phyloP scores from a whole-genome alignment of 306 rosid species.

The Sindora glabra region DNA sequence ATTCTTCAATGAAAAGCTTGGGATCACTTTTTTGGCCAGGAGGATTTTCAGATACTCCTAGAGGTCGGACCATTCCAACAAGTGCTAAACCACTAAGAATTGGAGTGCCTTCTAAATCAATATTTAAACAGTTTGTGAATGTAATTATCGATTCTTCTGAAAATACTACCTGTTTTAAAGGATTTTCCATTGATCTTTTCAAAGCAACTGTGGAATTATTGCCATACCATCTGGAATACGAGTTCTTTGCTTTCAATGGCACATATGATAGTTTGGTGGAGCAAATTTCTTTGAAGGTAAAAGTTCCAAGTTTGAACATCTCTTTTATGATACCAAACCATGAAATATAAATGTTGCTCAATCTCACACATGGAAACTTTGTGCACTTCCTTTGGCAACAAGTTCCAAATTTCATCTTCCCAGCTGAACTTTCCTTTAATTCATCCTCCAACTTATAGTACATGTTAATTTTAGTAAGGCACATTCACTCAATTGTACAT shows the following conservation, averaged over 20 bases:
- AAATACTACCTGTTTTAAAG: conserved; percentile 2
- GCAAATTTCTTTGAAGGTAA: conserved; percentile 21
- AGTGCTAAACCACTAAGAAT: conserved; percentile 13
- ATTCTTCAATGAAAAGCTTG: conserved; percentile 22
- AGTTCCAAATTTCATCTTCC: neutral
- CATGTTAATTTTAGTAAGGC: neutral
- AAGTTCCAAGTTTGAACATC: too few species aligned
- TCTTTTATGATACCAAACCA: too few species aligned
- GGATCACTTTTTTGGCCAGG: conserved; percentile 45
- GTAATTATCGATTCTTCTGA: neutral
- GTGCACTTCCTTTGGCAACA: neutral
- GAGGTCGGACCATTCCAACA: conserved; percentile 26
- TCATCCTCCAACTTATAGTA: neutral
- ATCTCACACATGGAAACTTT: too few species aligned
- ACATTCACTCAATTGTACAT: too few species aligned
- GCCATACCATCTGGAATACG: conserved; percentile 19
- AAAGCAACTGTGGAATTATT: conserved; percentile 4
- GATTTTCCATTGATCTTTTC: conserved; percentile 35
- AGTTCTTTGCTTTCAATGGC: conserved; percentile 23
- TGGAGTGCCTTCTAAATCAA: conserved; percentile 28
- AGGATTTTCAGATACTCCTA: conserved; percentile 24
- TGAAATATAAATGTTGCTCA: neutral
- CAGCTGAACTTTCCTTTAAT: neutral
- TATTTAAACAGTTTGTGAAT: conserved; percentile 21
- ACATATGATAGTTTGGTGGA: conserved; percentile 33